phyloP scores from a whole-genome alignment of 2,329 filamentous ascomycete species.

The Apiospora saccharicola region DNA sequence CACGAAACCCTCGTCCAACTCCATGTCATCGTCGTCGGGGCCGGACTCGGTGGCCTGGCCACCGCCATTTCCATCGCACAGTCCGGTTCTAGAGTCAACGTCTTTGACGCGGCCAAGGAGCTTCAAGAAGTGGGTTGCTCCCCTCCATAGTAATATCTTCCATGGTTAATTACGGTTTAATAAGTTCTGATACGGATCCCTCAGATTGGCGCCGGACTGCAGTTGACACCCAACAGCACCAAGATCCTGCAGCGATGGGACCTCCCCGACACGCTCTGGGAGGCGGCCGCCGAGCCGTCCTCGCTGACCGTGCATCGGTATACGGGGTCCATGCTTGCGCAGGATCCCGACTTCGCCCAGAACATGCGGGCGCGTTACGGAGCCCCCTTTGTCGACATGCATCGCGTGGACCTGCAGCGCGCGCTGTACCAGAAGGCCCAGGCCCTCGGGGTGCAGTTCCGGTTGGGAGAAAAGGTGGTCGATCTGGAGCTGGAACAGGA shows the following conservation, averaged over 20 bases:
- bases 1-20: slow-evolving; percentile 29
- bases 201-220: slow-evolving; percentile 62
- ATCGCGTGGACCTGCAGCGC: slow-evolving; percentile 67
- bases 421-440: slow-evolving; percentile 58
- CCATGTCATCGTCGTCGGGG: slow-evolving; percentile 51
- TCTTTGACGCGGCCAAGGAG: slow-evolving; percentile 51
- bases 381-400: slow-evolving; percentile 66
- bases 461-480: slow-evolving; percentile 55
- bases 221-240: slow-evolving; percentile 59
- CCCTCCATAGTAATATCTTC: no score
- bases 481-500: slow-evolving; percentile 54
- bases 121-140: no score
- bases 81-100: slow-evolving; percentile 48
- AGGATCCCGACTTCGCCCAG: slow-evolving; percentile 58
- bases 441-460: slow-evolving; percentile 60
- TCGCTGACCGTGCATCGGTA: slow-evolving; percentile 61
- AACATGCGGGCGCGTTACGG: slow-evolving; percentile 62
- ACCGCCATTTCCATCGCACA: slow-evolving; percentile 47
- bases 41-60: slow-evolving; percentile 51
- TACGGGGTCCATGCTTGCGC: slow-evolving; percentile 55
- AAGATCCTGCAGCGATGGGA: slow-evolving; percentile 59
- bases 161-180: no score
- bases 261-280: slow-evolving; percentile 53
- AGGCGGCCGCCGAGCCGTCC: slow-evolving; percentile 50
- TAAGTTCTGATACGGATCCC: no score